Percentiles rank a stretch among this genome's conserved stretches.
Conservation (phyloP, 2,329 filamentous ascomycete species). For the Fusarium austroafricanum region DNA sequence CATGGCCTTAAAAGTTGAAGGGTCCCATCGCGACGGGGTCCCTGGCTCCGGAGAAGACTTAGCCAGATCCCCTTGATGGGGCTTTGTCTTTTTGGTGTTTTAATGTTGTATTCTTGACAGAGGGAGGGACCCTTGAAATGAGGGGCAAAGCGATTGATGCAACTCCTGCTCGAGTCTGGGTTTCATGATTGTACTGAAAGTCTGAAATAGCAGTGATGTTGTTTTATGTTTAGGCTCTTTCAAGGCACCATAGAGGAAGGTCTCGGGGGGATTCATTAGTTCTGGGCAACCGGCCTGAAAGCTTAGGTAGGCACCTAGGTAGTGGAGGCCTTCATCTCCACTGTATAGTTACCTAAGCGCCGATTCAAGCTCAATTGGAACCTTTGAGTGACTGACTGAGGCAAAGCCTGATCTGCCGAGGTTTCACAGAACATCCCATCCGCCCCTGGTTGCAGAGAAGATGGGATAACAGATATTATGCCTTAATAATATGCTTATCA, state of each 20-base stretch:
- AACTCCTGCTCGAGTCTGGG: slow-evolving; percentile 1
- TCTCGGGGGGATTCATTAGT: not conserved
- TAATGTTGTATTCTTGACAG: not conserved
- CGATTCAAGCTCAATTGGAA: slow-evolving; percentile 4
- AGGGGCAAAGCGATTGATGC: slow-evolving; percentile 11
- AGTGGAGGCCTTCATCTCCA: not conserved
- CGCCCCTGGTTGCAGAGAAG: slow-evolving; percentile 1
- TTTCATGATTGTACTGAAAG: not conserved
- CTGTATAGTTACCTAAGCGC: not conserved
- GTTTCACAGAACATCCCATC: slow-evolving; percentile 3
- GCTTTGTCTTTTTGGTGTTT: not conserved
- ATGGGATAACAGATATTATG: slow-evolving; percentile 6
- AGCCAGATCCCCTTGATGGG: slow-evolving; percentile 28
- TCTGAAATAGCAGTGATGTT: not conserved
- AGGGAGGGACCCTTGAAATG: slow-evolving; percentile 2
- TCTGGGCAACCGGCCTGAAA: not conserved
- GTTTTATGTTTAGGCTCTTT: slow-evolving; percentile 7
- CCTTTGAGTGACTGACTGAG: not conserved
- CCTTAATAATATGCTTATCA: slow-evolving; percentile 27
- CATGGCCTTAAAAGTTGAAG: slow-evolving; percentile 8
- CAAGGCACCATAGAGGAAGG: not conserved
- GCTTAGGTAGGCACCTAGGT: not conserved
- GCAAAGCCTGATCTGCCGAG: slow-evolving; percentile 8
- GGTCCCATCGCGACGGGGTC: not conserved
- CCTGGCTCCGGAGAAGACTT: slow-evolving; percentile 5